A percentile compares a stretch with the other conserved stretches of the same genome.
phyloP scores from a whole-genome alignment of 495 filamentous ascomycete genomes.

The Acidomyces sp. region DNA sequence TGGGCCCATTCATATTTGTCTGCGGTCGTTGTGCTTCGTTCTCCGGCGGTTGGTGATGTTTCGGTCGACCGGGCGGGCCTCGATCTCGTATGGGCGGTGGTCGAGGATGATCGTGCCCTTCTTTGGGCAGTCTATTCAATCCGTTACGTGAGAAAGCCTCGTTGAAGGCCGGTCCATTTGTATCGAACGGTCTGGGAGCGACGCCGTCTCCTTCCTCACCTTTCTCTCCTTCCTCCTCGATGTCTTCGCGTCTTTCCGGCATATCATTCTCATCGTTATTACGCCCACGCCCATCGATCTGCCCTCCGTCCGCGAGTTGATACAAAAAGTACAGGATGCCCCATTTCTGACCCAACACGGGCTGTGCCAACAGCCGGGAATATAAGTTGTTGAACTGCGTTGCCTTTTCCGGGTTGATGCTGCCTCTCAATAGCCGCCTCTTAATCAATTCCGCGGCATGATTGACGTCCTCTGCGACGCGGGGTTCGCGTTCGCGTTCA shows the following conservation, averaged over 20 bases:
- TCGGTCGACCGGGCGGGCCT: constrained; percentile 64
- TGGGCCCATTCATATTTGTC: constrained; percentile 13
- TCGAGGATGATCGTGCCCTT: constrained; percentile 65
- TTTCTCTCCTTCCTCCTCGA: constrained; percentile 14
- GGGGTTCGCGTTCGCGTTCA: constrained; percentile 18
- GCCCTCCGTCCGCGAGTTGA: constrained; percentile 50
- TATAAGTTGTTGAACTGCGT: constrained; percentile 79
- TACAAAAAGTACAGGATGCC: constrained; percentile 84
- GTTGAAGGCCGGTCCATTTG: constrained; percentile 28
- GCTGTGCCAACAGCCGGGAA: constrained; percentile 71
- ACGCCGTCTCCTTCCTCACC: neutral
- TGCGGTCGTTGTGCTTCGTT: constrained; percentile 9
- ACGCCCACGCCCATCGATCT: constrained; percentile 26
- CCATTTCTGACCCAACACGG: constrained; percentile 91
- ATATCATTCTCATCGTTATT: neutral
- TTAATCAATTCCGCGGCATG: constrained; percentile 87
- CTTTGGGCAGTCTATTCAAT: constrained; percentile 32
- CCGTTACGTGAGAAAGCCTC: constrained; percentile 46
- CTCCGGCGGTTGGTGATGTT: constrained; percentile 53
- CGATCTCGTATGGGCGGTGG: constrained; percentile 81
- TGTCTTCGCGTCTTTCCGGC: neutral
- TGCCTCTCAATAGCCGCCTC: constrained; percentile 61
- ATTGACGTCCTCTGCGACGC: constrained; percentile 53
- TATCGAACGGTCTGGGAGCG: constrained; percentile 1
- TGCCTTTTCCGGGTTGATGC: constrained; percentile 69